A percentile compares a stretch with the other conserved stretches of the same genome.
Conservation (phyloP, 371 early-diverging fungal species). For the Rhizopus microsporus region DNA sequence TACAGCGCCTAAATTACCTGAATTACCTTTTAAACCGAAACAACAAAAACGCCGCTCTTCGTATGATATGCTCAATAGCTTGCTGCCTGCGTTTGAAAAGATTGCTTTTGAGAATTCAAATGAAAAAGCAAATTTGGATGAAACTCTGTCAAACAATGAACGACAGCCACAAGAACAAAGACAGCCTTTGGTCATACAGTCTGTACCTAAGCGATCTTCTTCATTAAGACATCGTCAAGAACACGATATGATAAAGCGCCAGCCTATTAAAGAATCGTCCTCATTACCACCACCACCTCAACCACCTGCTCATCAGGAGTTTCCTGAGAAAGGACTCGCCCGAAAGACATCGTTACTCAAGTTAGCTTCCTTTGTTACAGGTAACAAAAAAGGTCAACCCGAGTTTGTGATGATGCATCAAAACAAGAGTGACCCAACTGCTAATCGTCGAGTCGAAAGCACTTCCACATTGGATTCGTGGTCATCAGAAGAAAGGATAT, state of each 20-base stretch:
- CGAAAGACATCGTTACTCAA: slow-evolving; percentile 18
- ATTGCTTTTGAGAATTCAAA: slow-evolving; percentile 24
- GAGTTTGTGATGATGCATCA: slow-evolving; percentile 8
- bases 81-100: slow-evolving; percentile 30
- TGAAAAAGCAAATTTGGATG: background rate
- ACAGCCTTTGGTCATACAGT: slow-evolving; percentile 24
- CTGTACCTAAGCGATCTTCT: slow-evolving; percentile 32
- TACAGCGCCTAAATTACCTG: slow-evolving; percentile 45
- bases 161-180: slow-evolving; percentile 5
- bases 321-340: background rate
- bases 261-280: background rate
- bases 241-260: background rate
- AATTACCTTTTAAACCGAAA: slow-evolving; percentile 28
- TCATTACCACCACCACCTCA: slow-evolving; percentile 12
- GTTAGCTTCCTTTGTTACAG: slow-evolving; percentile 32
- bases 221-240: slow-evolving; percentile 24
- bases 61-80: slow-evolving; percentile 21
- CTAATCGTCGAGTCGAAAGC: slow-evolving; percentile 5
- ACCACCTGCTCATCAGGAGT: background rate
- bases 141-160: background rate
- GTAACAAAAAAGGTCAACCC: slow-evolving; percentile 14
- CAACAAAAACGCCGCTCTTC: slow-evolving; percentile 20
- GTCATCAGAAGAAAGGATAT: background rate
- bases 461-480: slow-evolving; percentile 18
- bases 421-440: slow-evolving; percentile 28